Evolutionary conservation across 148 eudicot genomes (phyloP).

Genomic region (Rhododendron henanense): DNA sequence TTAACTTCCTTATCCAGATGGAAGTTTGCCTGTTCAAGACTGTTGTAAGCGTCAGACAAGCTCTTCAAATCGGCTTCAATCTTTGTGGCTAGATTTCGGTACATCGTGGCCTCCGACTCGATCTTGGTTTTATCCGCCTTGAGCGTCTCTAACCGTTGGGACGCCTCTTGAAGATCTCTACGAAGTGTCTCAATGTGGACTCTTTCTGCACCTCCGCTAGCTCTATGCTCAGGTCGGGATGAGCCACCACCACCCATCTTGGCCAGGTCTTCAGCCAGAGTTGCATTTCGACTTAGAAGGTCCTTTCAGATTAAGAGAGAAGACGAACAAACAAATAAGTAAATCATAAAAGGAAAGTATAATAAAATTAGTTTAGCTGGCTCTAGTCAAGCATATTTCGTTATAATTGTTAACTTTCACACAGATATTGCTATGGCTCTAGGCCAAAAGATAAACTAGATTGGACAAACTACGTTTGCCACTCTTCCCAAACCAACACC

Average conservation of each 20-base stretch:
- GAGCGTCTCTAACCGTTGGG: conserved; percentile 56
- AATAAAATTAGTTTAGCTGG: not conserved
- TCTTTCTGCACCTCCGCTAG: conserved; percentile 59
- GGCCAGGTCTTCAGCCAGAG: conserved; percentile 71
- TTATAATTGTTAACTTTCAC: not conserved
- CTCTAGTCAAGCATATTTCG: not conserved
- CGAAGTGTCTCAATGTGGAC: conserved; percentile 64
- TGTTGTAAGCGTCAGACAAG: conserved; percentile 91
- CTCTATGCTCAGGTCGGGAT: conserved; percentile 42
- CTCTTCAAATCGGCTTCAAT: conserved; percentile 86
- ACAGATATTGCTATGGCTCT: not conserved
- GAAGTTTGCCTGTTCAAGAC: conserved; percentile 77
- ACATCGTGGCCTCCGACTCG: conserved; percentile 59
- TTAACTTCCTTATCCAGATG: conserved; percentile 58
- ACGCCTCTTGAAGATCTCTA: conserved; percentile 68
- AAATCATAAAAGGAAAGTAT: not conserved
- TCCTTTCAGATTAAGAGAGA: conserved; percentile 39
- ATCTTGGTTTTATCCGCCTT: conserved; percentile 60
- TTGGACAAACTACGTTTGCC: not conserved
- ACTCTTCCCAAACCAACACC: not conserved
- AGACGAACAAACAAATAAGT: not conserved
- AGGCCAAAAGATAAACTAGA: not conserved
- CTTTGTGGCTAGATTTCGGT: conserved; percentile 52
- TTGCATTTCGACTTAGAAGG: conserved; percentile 76
- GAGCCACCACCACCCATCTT: conserved; percentile 46